Evolutionary conservation across 495 filamentous ascomycete genomes (phyloP), one percentile per base, ranked within the genome.

Genomic region (Penicillium riverlandense): DNA sequence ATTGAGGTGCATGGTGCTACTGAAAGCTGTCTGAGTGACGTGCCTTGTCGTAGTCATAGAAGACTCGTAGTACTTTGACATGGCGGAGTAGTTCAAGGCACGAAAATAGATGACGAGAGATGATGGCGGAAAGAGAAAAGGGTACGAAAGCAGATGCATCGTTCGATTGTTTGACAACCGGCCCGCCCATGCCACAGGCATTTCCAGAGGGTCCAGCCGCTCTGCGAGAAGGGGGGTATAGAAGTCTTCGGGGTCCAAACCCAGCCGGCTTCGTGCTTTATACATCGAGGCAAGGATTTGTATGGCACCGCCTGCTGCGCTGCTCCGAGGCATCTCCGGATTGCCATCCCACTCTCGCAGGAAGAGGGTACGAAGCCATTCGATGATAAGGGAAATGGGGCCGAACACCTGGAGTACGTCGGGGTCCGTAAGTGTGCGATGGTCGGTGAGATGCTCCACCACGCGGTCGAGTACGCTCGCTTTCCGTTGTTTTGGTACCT

Each of bases 31-130:
- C 34, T 78, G 75, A 6, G 71, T 72, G 32, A 83, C 75, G 44
- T 83, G 72, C 28, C 76, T 72, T 29, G 79, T 73, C 11, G 78
- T 74, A 0, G 77, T 80, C 53, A 77, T 79, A 0, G 88, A 79
- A 37, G 78, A 72, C 53, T 91, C 85, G 53, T 79, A 87, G 7
- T 82, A 74, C 38, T 80, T 78, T 15, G 78, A 85, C 90, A 96
- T 96, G 22, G 74, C 73, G 0, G 82, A 79, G 51, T 86, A 85
- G 53, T 96, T 96, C 45, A 95, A 79, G n/a, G 88, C 78, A 4
- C 90, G 84, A 54, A 96, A 95, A 55, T 89, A 95, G 0, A 80
- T 83, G 32, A 95, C 83, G 7, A 92, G 65, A 10, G 77, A 77
- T 1, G 82, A 71, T 0, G 82, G 78, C 27, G 74, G 80, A 40